A percentile compares a stretch with the other conserved stretches of the same genome.
Conservation (phyloP, 1,284 basidiomycete species). For the Ganoderma sp. region DNA sequence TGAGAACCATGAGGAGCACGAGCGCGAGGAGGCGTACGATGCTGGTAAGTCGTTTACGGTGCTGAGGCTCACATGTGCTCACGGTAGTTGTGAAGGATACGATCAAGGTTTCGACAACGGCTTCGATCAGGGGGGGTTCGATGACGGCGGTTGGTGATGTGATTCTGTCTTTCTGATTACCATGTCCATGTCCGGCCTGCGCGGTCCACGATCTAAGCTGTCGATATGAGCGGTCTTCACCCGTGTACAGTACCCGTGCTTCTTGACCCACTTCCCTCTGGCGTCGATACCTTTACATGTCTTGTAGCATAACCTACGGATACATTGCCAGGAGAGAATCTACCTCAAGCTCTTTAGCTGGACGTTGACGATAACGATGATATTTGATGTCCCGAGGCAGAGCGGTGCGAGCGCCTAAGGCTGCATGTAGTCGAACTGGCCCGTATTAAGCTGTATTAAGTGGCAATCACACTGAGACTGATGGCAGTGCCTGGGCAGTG, state of each 20-base stretch:
- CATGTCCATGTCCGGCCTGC: background rate
- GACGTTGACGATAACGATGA: background rate
- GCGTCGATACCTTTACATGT: background rate
- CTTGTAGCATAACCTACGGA: slow-evolving; percentile 5
- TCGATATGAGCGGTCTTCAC: background rate
- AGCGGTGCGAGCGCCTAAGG: background rate
- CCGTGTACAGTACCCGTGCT: slow-evolving; percentile 10
- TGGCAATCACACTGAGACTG: too few species aligned
- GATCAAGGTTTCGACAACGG: slow-evolving; percentile 31
- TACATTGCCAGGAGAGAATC: background rate
- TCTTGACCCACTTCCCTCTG: background rate
- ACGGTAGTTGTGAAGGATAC: slow-evolving; percentile 17
- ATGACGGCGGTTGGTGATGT: slow-evolving; percentile 24
- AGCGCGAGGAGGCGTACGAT: slow-evolving; percentile 46
- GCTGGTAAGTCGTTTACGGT: slow-evolving; percentile 42
- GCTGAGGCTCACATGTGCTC: background rate
- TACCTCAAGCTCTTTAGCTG: background rate
- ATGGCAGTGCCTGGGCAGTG: too few species aligned
- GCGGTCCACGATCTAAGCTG: slow-evolving; percentile 2
- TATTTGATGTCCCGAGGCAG: too few species aligned
- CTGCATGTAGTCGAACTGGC: too few species aligned
- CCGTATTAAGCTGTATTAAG: too few species aligned
- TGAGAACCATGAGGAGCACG: slow-evolving; percentile 50
- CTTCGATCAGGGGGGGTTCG: slow-evolving; percentile 21
- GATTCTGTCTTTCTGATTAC: background rate